Percentiles rank a stretch among this genome's conserved stretches.
Conservation (phyloP, 192 early-diverging fungal species). For the Entomortierella parvispora region DNA sequence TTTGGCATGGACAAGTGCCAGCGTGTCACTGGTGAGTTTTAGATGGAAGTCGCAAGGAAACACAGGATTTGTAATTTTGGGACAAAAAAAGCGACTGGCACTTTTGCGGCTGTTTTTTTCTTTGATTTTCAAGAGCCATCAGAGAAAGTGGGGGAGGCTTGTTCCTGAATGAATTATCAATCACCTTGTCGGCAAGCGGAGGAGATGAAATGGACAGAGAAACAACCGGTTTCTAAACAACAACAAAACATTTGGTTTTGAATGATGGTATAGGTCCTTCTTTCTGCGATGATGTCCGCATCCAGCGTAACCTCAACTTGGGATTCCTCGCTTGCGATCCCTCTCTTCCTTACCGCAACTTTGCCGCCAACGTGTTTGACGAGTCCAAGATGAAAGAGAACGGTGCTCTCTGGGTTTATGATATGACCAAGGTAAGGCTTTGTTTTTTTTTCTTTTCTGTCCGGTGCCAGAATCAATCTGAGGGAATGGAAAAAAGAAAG, state of each 20-base stretch:
- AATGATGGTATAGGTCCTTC: conserved; percentile 16
- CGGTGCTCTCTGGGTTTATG: conserved; percentile 45
- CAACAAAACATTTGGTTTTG: not conserved
- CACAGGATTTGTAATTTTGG: too few species aligned
- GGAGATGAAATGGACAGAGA: too few species aligned
- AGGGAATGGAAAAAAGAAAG: not conserved
- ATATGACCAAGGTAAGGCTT: conserved; percentile 36
- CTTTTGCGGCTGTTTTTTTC: too few species aligned
- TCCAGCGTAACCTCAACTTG: conserved; percentile 46
- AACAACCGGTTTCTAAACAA: too few species aligned
- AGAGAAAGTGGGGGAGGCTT: too few species aligned
- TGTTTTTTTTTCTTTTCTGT: not conserved
- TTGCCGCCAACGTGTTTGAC: conserved; percentile 44
- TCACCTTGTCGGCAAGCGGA: too few species aligned
- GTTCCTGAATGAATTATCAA: too few species aligned
- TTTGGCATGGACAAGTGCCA: conserved; percentile 48
- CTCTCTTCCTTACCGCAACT: conserved; percentile 47
- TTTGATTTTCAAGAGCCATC: too few species aligned
- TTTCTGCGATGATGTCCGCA: conserved; percentile 47
- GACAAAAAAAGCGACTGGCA: too few species aligned
- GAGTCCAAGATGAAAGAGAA: conserved; percentile 44
- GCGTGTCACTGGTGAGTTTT: conserved; percentile 29
- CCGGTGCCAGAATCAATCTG: not conserved
- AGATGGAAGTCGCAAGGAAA: too few species aligned
- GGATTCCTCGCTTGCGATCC: conserved; percentile 41